These are phyloP conservation scores for Vanrija humicola DNA, from an alignment of 1,284 basidiomycete genomes.

Conservation along the genomic window DNA sequence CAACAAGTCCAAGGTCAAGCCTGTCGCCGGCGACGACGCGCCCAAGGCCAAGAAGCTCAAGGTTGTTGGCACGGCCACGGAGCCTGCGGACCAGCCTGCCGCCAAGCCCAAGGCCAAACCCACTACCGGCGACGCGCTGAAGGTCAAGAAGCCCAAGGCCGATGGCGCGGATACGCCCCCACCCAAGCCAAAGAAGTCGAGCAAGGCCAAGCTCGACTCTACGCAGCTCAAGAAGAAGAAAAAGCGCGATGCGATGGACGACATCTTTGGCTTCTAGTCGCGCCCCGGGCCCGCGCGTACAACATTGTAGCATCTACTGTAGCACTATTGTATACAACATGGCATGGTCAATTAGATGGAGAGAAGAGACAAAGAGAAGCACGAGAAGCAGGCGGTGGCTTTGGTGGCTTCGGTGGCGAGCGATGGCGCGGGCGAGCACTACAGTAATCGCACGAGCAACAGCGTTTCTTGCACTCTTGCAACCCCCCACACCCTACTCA, in stretches of 20 bases:
- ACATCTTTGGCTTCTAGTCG: conserved; percentile 33
- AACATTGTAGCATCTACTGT: not conserved
- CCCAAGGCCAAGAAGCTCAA: conserved; percentile 1
- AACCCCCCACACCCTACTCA: not conserved
- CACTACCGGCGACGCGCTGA: not conserved
- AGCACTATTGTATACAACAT: conserved; percentile 1
- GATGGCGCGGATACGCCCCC: not conserved
- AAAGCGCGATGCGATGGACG: conserved; percentile 36
- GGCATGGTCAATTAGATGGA: not conserved
- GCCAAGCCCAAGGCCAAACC: not conserved
- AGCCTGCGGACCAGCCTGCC: no score
- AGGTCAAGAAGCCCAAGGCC: not conserved
- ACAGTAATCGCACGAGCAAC: no score
- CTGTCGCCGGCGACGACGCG: not conserved
- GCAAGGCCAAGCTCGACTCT: not conserved
- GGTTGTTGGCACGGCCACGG: not conserved
- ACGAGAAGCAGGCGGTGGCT: not conserved
- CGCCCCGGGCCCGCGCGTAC: not conserved
- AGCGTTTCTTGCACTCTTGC: not conserved
- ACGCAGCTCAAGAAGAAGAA: conserved; percentile 11
- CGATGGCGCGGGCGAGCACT: no score
- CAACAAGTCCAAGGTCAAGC: not conserved
- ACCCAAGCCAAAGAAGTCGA: not conserved
- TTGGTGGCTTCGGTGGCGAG: no score
- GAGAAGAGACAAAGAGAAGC: not conserved